These are phyloP conservation scores for Ilyonectria sp. DNA, from an alignment of 2,329 filamentous ascomycete species.

Conservation along the genomic window DNA sequence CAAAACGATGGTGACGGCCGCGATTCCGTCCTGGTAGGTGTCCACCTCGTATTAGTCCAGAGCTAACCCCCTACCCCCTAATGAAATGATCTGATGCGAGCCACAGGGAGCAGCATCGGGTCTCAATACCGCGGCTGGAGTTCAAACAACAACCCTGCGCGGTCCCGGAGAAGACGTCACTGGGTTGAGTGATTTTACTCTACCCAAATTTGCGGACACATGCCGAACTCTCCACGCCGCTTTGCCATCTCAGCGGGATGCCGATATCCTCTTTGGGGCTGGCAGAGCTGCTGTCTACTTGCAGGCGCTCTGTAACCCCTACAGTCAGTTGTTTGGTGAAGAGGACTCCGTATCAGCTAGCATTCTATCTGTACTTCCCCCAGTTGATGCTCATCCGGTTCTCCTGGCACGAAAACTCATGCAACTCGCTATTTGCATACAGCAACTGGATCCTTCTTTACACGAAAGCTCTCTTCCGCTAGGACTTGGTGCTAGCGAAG, in stretches of 20 bases:
- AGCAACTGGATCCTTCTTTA: conserved; percentile 12
- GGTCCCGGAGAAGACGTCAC: not conserved
- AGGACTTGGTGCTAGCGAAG: not conserved
- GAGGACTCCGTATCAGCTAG: not conserved
- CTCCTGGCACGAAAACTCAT: conserved; percentile 7
- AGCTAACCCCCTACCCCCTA: too few species aligned
- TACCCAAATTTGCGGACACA: conserved; percentile 1
- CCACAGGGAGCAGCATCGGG: too few species aligned
- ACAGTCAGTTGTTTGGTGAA: conserved; percentile 8
- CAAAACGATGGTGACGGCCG: too few species aligned
- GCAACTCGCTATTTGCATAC: not conserved
- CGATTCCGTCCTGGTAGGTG: too few species aligned
- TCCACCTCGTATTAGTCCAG: too few species aligned
- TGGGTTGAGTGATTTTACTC: not conserved
- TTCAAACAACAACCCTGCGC: not conserved
- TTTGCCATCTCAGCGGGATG: conserved; percentile 9
- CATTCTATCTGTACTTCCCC: conserved; percentile 2
- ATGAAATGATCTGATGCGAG: too few species aligned
- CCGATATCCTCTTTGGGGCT: conserved; percentile 3
- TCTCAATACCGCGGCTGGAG: too few species aligned
- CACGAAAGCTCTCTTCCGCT: not conserved
- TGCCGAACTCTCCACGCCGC: conserved; percentile 9
- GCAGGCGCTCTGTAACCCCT: conserved; percentile 11
- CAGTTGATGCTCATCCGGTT: not conserved
- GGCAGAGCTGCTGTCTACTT: conserved; percentile 9